A percentile compares a stretch with the other conserved stretches of the same genome.
Conservation (phyloP, 495 filamentous ascomycete species). For the Opeltia flavorubescens region DNA sequence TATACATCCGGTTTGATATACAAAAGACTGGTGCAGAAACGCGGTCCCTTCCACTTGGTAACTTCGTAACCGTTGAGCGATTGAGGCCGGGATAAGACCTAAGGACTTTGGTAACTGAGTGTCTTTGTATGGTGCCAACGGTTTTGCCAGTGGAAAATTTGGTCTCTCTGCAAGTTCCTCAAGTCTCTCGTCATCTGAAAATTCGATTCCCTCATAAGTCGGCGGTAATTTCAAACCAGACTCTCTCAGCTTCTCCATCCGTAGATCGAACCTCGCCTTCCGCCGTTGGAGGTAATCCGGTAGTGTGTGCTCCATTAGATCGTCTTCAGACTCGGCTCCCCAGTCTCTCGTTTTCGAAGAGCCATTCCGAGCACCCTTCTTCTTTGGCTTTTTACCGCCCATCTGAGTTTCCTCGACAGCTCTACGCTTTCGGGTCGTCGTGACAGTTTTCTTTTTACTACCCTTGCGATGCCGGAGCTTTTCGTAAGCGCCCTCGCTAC, state of each 20-base stretch:
- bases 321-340: constrained; percentile 37
- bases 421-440: constrained; percentile 34
- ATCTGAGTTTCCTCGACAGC: constrained; percentile 19
- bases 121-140: constrained; percentile 56
- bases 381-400: constrained; percentile 17
- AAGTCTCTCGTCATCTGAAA: constrained; percentile 70
- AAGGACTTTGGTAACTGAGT: constrained; percentile 60
- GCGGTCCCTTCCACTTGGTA: constrained; percentile 81
- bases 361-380: constrained; percentile 12
- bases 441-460: constrained; percentile 35
- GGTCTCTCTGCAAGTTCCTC: constrained; percentile 53
- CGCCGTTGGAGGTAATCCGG: constrained; percentile 45
- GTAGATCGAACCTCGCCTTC: constrained; percentile 35
- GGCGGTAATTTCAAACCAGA: constrained; percentile 68
- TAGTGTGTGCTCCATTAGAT: constrained; percentile 42
- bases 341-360: constrained; percentile 21
- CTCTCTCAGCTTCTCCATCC: constrained; percentile 42
- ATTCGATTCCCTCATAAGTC: constrained; percentile 64
- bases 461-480: constrained; percentile 46
- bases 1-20: constrained; percentile 84
- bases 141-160: constrained; percentile 45
- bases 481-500: constrained; percentile 38
- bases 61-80: constrained; percentile 82
- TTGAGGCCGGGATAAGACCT: constrained; percentile 76
- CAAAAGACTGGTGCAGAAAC: constrained; percentile 81